Base-by-base conservation (phyloP, 208 protist genomes). In the Balamuthia mandrillaris region DNA sequence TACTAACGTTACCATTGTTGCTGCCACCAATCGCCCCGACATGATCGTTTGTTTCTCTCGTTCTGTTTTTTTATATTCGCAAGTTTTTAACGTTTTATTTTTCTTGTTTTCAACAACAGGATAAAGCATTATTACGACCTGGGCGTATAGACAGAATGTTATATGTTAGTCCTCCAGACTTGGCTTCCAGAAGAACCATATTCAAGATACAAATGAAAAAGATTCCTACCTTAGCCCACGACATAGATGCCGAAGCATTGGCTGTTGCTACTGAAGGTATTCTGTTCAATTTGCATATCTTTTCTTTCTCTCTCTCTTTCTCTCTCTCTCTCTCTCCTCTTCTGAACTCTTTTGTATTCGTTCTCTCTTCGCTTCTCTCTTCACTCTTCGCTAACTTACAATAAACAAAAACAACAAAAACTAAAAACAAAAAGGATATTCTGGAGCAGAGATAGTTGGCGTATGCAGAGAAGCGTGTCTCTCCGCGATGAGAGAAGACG, bases 1-100 rank as follows among this genome's bases (percentile, higher is more conserved):
- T 5, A 72, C 58, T 12, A 86, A 86, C 12, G 97, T 99, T 1
- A 96, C 97, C 79, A 96, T 99, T 0, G 94, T 99, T n/a, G 98
- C 96, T 12, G 98, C 98, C 10, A 99, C 98, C 35, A 99, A 98
- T 81, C 90, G 98, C 47, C 98, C 98, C 1, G 98, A 99, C 91
- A 87, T 98, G 16, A 97, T 99, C 78, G 87, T 89, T 63, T n/a
- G n/a, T 68, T 65, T 24, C 49, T 9, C 29, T 29, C 21, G 24
- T 16, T 58, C 14, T 21, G 18, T 37, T 7, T 56, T 0, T 37
- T 3, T 2, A 21, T 24, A 45, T 33, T 33, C 6, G 33, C n/a
- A 14, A 16, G 18, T 6, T 21, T 29, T 21, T 29, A 21, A 6
- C 12, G 54, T 29, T 12, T n/a, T 54, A 18, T n/a, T 54, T 18